Percentiles rank a stretch among this genome's conserved stretches.
Evolutionary conservation across 2,329 filamentous ascomycete genomes (phyloP).

Genomic region (Colletotrichum neosansevieriae): DNA sequence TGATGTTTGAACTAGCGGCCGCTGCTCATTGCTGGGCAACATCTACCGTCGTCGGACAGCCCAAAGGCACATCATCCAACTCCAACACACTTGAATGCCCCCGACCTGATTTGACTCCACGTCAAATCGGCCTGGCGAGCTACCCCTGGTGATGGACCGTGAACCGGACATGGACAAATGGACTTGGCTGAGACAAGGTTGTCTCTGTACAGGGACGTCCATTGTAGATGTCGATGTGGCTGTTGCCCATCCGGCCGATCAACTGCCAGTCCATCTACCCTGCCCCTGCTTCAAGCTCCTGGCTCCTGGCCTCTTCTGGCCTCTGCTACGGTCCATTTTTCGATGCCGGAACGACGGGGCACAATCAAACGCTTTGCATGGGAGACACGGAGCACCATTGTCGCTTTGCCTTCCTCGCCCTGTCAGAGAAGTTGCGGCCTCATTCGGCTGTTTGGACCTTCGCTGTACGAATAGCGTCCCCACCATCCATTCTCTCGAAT

Average conservation of each 20-base stretch:
- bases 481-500: not conserved
- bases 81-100: not conserved
- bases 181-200: constrained; percentile 29
- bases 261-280: constrained; percentile 14
- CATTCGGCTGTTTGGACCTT: constrained; percentile 1
- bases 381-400: not conserved
- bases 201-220: constrained; percentile 25
- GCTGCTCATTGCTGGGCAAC: not conserved
- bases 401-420: not conserved
- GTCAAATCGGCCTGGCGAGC: constrained; percentile 5
- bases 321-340: constrained; percentile 18
- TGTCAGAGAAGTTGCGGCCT: not conserved
- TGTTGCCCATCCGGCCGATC: constrained; percentile 21
- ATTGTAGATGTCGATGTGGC: constrained; percentile 24
- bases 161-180: constrained; percentile 11
- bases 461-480: not conserved
- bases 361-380: constrained; percentile 24
- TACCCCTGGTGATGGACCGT: constrained; percentile 2
- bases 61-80: not conserved
- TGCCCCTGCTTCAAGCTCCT: not conserved
- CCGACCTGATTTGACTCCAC: constrained; percentile 11
- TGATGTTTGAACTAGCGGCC: constrained; percentile 3
- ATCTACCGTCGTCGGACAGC: not conserved
- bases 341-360: not conserved
- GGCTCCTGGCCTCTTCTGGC: constrained; percentile 13